Conservation (phyloP, 2,329 filamentous ascomycete species). For the Sarocladium strictum region DNA sequence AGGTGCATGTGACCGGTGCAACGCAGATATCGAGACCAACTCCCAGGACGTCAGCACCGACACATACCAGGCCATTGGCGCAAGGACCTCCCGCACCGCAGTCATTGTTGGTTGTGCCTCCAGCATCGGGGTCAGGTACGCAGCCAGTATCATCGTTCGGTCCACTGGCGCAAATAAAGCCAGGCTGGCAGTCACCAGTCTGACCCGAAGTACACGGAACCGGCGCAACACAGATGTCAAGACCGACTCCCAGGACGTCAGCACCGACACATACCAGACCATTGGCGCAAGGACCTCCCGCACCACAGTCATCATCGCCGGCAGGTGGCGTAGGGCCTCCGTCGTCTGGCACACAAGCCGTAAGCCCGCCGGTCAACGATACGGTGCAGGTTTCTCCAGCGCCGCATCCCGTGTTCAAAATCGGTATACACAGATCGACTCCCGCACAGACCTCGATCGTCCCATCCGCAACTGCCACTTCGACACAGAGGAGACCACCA, state of each 20-base stretch:
- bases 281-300: background rate
- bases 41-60: background rate
- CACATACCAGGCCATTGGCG: background rate
- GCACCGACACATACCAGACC: background rate
- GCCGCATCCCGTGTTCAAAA: background rate
- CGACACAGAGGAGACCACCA: background rate
- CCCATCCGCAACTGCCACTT: background rate
- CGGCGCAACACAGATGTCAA: background rate
- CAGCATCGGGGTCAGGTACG: no score
- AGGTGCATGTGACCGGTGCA: background rate
- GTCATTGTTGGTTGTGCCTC: no score
- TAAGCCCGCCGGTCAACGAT: background rate
- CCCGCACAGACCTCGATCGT: background rate
- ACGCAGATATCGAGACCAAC: background rate
- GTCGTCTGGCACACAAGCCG: background rate
- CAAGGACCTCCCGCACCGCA: background rate
- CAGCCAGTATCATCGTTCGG: no score
- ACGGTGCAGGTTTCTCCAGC: background rate
- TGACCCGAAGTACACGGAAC: no score
- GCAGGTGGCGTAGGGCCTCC: background rate
- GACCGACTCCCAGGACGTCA: background rate
- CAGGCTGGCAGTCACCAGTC: no score
- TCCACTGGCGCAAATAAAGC: no score
- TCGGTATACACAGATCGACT: background rate
- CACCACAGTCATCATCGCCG: background rate